A percentile compares a stretch with the other conserved stretches of the same genome.
phyloP scores from a whole-genome alignment of 2,329 filamentous ascomycete genomes.

The Triangularia verruculosa region DNA sequence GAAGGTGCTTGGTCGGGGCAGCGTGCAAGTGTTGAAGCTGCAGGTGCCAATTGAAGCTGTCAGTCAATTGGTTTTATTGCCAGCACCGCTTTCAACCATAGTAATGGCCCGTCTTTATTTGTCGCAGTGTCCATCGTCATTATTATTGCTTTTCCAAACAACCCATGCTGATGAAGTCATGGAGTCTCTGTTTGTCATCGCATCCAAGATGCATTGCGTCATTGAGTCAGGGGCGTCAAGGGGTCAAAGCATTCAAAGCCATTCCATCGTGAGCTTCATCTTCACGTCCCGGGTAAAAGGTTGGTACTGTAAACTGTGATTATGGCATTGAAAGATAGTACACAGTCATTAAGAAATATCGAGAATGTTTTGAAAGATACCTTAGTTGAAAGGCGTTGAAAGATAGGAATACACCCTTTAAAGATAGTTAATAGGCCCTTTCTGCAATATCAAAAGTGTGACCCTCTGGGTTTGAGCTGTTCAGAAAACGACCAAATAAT shows the following conservation, averaged over 20 bases:
- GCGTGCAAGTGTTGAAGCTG: not conserved
- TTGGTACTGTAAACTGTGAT: too few relatives aligned
- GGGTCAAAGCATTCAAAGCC: not conserved
- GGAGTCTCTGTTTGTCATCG: not conserved
- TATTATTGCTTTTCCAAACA: not conserved
- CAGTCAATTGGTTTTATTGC: not conserved
- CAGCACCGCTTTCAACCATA: not conserved
- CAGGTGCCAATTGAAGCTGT: not conserved
- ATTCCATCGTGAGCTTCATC: not conserved
- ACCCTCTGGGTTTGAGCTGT: too few relatives aligned
- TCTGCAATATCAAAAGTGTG: too few relatives aligned
- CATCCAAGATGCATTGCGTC: slow-evolving; percentile 1
- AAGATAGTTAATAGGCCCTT: too few relatives aligned
- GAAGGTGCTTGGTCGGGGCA: not conserved
- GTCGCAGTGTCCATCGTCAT: not conserved
- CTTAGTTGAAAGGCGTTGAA: too few relatives aligned
- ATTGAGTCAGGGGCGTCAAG: not conserved
- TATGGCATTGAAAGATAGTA: too few relatives aligned
- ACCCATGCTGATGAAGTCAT: slow-evolving; percentile 3
- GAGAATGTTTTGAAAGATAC: too few relatives aligned
- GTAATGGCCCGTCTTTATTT: not conserved
- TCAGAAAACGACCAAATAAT: too few relatives aligned
- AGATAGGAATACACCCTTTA: too few relatives aligned
- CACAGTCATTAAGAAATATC: too few relatives aligned
- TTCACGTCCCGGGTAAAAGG: too few relatives aligned